Evolutionary conservation across 1,284 basidiomycete genomes (phyloP).

Genomic region (Cryptococcus sp.): DNA sequence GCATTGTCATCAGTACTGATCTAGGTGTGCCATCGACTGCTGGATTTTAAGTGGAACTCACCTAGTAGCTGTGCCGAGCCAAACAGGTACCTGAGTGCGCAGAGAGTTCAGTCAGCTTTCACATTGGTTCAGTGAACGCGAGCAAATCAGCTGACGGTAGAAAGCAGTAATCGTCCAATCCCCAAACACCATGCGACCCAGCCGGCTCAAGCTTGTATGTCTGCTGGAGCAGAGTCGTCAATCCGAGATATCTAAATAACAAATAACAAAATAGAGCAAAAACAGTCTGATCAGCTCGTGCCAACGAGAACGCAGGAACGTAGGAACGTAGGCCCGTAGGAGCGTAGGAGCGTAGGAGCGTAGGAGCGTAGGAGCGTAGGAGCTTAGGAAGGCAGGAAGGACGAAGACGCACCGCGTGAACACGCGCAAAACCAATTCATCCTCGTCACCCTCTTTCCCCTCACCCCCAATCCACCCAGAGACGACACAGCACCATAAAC

Average conservation of each 20-base stretch:
- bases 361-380: neutral
- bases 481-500: slow-evolving; percentile 59
- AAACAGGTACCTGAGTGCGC: slow-evolving; percentile 67
- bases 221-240: slow-evolving; percentile 86
- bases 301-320: too few relatives aligned
- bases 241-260: slow-evolving; percentile 67
- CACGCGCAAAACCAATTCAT: slow-evolving; percentile 53
- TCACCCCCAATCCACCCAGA: slow-evolving; percentile 40
- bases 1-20: neutral
- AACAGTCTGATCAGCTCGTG: too few relatives aligned
- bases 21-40: too few relatives aligned
- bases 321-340: neutral
- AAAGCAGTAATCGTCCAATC: slow-evolving; percentile 91
- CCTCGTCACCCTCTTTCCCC: slow-evolving; percentile 43
- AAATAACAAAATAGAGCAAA: too few relatives aligned
- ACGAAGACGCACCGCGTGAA: slow-evolving; percentile 46
- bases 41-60: slow-evolving; percentile 20
- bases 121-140: neutral
- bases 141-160: slow-evolving; percentile 58
- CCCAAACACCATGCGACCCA: slow-evolving; percentile 98
- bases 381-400: neutral
- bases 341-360: neutral
- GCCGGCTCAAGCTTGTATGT: slow-evolving; percentile 92
- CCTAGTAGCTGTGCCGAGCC: slow-evolving; percentile 82
- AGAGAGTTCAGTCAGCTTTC: too few relatives aligned